These are phyloP conservation scores for Alternaria burnsii DNA, from an alignment of 2,329 filamentous ascomycete species.

Conservation along the genomic window DNA sequence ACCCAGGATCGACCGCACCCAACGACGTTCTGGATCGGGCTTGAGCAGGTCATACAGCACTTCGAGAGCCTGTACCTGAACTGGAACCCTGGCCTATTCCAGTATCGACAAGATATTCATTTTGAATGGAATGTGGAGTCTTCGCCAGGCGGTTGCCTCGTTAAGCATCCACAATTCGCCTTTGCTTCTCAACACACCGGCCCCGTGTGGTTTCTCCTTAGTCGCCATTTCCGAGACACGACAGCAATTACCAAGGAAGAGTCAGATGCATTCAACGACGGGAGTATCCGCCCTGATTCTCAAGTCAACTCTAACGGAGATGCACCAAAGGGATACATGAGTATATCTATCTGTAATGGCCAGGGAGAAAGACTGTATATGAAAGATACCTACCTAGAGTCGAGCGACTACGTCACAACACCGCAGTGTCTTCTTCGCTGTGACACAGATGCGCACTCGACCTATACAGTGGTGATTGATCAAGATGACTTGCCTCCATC, in stretches of 20 bases:
- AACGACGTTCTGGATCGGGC: conserved; percentile 93
- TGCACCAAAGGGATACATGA: conserved; percentile 76
- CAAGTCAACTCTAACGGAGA: conserved; percentile 39
- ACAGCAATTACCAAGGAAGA: conserved; percentile 46
- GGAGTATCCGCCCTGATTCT: conserved; percentile 33
- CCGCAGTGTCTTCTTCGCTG: conserved; percentile 88
- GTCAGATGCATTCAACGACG: conserved; percentile 45
- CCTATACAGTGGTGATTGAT: conserved; percentile 74
- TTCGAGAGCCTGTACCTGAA: conserved; percentile 98
- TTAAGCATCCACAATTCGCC: conserved; percentile 70
- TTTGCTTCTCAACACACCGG: conserved; percentile 64
- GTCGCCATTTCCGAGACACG: conserved; percentile 79
- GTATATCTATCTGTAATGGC: conserved; percentile 80
- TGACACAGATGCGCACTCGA: conserved; percentile 62
- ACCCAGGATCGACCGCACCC: conserved; percentile 56
- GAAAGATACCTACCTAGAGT: conserved; percentile 73
- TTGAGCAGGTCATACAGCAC: conserved; percentile 86
- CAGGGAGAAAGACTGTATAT: conserved; percentile 76
- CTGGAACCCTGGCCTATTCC: conserved; percentile 91
- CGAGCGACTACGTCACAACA: conserved; percentile 90
- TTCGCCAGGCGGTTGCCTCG: conserved; percentile 76
- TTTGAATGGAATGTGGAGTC: conserved; percentile 77
- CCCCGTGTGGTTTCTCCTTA: conserved; percentile 83
- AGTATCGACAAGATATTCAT: conserved; percentile 84
- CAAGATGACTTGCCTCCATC: conserved; percentile 79